Conservation (phyloP, 1,284 basidiomycete species). For the Puccinia coronata region DNA sequence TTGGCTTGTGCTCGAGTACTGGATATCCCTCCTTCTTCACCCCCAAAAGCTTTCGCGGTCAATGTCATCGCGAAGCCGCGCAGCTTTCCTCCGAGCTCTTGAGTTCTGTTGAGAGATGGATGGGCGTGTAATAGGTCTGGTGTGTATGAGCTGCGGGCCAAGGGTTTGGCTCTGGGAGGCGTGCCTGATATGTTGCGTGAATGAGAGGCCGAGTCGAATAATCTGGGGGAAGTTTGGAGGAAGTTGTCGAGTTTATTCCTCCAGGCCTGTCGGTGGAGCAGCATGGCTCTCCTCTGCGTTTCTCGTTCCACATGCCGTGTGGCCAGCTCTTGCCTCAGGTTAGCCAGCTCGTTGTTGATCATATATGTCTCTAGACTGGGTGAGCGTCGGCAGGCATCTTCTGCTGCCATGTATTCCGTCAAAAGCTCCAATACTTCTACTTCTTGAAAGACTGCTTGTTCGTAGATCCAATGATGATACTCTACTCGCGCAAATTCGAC, state of each 20-base stretch:
- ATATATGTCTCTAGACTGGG: not conserved
- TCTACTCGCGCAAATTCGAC: slow-evolving; percentile 26
- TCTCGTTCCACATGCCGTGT: slow-evolving; percentile 27
- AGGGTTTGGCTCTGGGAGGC: not conserved
- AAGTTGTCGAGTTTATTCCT: slow-evolving; percentile 1
- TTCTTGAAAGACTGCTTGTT: slow-evolving; percentile 36
- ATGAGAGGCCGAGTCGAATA: not conserved
- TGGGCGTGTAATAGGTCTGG: not conserved
- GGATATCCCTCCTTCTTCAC: not conserved
- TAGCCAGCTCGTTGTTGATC: not conserved
- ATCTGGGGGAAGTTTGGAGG: not conserved
- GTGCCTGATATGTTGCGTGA: not conserved
- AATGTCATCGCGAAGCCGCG: slow-evolving; percentile 16
- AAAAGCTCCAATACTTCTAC: slow-evolving; percentile 29
- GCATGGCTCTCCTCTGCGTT: slow-evolving; percentile 11
- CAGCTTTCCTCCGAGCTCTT: slow-evolving; percentile 4
- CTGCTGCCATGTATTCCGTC: slow-evolving; percentile 25
- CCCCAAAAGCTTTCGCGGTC: slow-evolving; percentile 1
- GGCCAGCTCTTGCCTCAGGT: slow-evolving; percentile 15
- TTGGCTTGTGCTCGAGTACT: not conserved
- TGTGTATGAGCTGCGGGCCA: slow-evolving; percentile 6
- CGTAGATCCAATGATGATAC: slow-evolving; percentile 42
- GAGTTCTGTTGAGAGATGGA: not conserved
- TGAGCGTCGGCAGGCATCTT: slow-evolving; percentile 3
- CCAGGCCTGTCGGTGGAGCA: slow-evolving; percentile 17